A percentile compares a stretch with the other conserved stretches of the same genome.
These are phyloP conservation scores for Ceratocystis cacaofunesta DNA, from an alignment of 2,329 filamentous ascomycete genomes.

Conservation along the genomic window DNA sequence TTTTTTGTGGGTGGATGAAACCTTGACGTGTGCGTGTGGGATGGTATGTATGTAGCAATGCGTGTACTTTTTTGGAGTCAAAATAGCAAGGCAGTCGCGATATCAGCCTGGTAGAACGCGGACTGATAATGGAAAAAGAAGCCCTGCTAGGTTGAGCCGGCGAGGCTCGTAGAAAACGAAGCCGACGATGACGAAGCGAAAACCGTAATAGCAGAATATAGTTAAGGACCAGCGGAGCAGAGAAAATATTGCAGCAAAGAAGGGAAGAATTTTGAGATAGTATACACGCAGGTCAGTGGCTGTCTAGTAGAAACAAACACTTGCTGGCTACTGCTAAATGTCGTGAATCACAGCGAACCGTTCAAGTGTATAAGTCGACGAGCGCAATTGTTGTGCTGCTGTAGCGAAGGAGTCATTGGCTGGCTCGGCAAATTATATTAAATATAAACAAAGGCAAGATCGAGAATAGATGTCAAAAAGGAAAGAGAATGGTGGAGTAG, in stretches of 20 bases:
- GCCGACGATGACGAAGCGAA: background rate
- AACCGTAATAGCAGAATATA: background rate
- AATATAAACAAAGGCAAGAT: background rate
- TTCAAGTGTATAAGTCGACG: background rate
- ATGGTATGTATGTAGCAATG: background rate
- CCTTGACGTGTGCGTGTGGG: too few species aligned
- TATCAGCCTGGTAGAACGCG: constrained; percentile 6
- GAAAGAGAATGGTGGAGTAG: background rate
- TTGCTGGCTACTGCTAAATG: background rate
- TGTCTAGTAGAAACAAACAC: too few species aligned
- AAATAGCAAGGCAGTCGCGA: background rate
- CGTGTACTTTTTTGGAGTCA: background rate
- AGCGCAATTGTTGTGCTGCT: background rate
- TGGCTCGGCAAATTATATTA: background rate
- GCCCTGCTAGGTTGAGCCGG: background rate
- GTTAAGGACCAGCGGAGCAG: background rate
- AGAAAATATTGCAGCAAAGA: background rate
- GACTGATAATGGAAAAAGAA: background rate
- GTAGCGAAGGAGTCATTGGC: background rate
- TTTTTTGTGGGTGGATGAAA: background rate
- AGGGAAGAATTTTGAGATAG: background rate
- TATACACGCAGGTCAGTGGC: too few species aligned
- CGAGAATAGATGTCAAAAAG: background rate
- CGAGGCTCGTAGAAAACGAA: background rate
- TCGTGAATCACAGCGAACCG: background rate